These are phyloP conservation scores for Thelephora terrestris DNA, from an alignment of 1,284 basidiomycete genomes.

Conservation along the genomic window DNA sequence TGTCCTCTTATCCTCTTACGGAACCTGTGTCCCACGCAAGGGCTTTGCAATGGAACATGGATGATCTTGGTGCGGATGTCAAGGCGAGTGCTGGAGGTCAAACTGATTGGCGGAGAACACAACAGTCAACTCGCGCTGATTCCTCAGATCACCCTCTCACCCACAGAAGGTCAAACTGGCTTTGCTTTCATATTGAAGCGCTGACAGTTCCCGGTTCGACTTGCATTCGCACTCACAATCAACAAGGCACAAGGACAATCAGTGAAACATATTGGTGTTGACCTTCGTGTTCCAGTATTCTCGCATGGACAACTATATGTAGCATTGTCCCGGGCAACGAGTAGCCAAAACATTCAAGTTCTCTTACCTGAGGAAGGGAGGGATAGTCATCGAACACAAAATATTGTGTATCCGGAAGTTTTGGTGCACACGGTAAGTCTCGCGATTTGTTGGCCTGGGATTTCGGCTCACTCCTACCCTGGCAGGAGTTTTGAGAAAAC, in stretches of 20 bases:
- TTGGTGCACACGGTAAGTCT: neutral
- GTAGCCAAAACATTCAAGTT: conserved; percentile 17
- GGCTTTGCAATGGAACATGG: conserved; percentile 27
- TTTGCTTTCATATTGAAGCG: conserved; percentile 10
- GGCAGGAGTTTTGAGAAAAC: too few relatives aligned
- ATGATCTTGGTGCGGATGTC: conserved; percentile 12
- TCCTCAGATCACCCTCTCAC: conserved; percentile 17
- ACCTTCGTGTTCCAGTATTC: conserved; percentile 26
- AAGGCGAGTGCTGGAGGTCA: conserved; percentile 13
- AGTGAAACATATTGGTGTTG: conserved; percentile 18
- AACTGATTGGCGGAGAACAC: conserved; percentile 15
- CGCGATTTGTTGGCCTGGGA: too few relatives aligned
- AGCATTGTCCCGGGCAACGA: conserved; percentile 24
- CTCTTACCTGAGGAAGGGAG: conserved; percentile 15
- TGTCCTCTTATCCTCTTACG: conserved; percentile 25
- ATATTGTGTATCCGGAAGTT: conserved; percentile 22
- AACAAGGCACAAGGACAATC: conserved; percentile 36
- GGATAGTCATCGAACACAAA: conserved; percentile 8
- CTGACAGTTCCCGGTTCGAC: conserved; percentile 26
- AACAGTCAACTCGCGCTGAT: conserved; percentile 17
- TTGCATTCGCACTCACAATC: conserved; percentile 32
- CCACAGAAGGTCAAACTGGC: conserved; percentile 14
- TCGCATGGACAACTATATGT: conserved; percentile 33
- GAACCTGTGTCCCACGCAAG: conserved; percentile 23
- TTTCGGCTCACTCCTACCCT: neutral